Percentiles rank a stretch among this genome's conserved stretches.
Evolutionary conservation across 208 protist species (phyloP).

Genomic region (Kentomonas sorsogonicus): DNA sequence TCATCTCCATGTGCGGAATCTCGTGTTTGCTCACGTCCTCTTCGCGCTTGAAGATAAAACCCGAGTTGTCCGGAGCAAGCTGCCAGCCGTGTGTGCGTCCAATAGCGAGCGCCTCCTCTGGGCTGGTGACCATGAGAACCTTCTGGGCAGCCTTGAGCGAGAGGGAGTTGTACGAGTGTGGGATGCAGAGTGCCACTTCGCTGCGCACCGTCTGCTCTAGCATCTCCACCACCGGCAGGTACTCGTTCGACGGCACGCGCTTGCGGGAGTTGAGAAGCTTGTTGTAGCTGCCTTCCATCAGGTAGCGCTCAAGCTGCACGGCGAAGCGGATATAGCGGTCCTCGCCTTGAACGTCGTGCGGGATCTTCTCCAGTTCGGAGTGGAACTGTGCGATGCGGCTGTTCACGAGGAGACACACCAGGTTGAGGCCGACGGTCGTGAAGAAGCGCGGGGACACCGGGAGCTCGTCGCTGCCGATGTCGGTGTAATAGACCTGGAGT

Average conservation of each 20-base stretch:
- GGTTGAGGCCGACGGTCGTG: slow-evolving; percentile 86
- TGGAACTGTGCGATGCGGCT: slow-evolving; percentile 90
- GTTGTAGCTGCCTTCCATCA: slow-evolving; percentile 93
- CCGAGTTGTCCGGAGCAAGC: slow-evolving; percentile 32
- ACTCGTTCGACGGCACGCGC: slow-evolving; percentile 88
- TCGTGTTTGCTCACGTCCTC: slow-evolving; percentile 68
- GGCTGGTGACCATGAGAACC: slow-evolving; percentile 79
- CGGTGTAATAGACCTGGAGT: slow-evolving; percentile 87
- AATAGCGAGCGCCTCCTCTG: slow-evolving; percentile 63
- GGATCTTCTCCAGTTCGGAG: slow-evolving; percentile 90
- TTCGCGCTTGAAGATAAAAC: slow-evolving; percentile 73
- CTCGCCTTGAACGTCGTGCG: slow-evolving; percentile 54
- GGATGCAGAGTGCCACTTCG: slow-evolving; percentile 88
- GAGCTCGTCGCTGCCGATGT: slow-evolving; percentile 56
- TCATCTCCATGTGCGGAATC: slow-evolving; percentile 79
- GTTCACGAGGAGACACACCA: slow-evolving; percentile 80
- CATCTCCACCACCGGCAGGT: slow-evolving; percentile 86
- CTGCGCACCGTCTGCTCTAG: slow-evolving; percentile 85
- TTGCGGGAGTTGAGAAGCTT: slow-evolving; percentile 82
- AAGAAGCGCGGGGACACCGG: slow-evolving; percentile 63
- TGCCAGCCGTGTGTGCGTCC: slow-evolving; percentile 54
- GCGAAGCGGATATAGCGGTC: slow-evolving; percentile 83
- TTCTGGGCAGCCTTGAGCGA: slow-evolving; percentile 73
- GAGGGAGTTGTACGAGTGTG: slow-evolving; percentile 74
- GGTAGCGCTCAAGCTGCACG: slow-evolving; percentile 82